These are phyloP conservation scores for Corynascus novoguineensis DNA, from an alignment of 495 filamentous ascomycete species.

Conservation along the genomic window DNA sequence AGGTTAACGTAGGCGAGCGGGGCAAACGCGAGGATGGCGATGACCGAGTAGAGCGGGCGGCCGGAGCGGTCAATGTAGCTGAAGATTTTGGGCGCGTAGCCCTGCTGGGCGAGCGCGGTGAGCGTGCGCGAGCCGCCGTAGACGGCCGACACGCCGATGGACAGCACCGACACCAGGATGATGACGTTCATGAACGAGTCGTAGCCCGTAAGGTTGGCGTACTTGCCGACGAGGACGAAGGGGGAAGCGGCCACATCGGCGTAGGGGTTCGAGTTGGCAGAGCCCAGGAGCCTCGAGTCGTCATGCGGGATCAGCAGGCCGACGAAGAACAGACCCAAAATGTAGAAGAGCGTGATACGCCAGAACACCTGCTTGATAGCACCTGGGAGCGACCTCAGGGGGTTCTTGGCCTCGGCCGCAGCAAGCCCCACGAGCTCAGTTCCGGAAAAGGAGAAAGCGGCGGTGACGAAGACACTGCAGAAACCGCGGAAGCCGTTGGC, in stretches of 20 bases:
- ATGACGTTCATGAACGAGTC: constrained; percentile 70
- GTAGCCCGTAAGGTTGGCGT: constrained; percentile 60
- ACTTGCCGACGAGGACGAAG: constrained; percentile 65
- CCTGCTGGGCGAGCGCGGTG: constrained; percentile 56
- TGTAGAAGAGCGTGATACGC: constrained; percentile 68
- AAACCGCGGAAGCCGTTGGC: constrained; percentile 65
- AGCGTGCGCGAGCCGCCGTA: constrained; percentile 66
- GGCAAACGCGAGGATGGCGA: constrained; percentile 44
- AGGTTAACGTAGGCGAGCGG: constrained; percentile 53
- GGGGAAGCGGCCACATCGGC: constrained; percentile 58
- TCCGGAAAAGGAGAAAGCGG: constrained; percentile 67
- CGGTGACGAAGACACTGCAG: constrained; percentile 67
- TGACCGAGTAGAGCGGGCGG: constrained; percentile 50
- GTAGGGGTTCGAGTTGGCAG: constrained; percentile 36
- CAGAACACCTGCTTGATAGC: constrained; percentile 72
- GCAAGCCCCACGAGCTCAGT: constrained; percentile 67
- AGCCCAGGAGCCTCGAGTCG: constrained; percentile 47
- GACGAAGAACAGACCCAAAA: constrained; percentile 66
- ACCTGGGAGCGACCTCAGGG: constrained; percentile 56
- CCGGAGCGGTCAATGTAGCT: constrained; percentile 54
- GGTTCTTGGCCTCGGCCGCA: constrained; percentile 63
- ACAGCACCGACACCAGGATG: constrained; percentile 65
- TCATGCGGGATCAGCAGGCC: constrained; percentile 62
- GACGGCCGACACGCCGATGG: constrained; percentile 60
- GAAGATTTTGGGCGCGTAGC: constrained; percentile 53